Base-by-base conservation (phyloP, 2,329 filamentous ascomycete genomes). In the Neobulgaria alba region DNA sequence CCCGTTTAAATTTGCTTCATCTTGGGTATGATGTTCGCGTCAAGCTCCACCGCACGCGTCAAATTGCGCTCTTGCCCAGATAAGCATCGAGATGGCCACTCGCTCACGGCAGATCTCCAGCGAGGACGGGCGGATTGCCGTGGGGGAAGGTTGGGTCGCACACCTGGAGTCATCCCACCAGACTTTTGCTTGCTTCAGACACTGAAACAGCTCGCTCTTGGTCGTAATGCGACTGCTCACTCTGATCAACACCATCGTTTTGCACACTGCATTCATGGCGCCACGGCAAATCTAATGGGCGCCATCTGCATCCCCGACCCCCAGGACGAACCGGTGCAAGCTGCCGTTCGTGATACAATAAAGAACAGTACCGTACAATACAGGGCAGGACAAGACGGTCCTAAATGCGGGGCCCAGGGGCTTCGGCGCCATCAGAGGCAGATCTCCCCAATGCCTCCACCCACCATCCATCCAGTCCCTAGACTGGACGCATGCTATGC, bases 1-100 rank as follows among this genome's bases (percentile, higher is more conserved):
- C n/a, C n/a, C n/a, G n/a, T n/a, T n/a, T n/a, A n/a, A n/a, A n/a
- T n/a, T 20, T 46, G 40, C 49, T 47, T 49, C 49, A 51, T 29
- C 26, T 39, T 37, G 12, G 29, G 47, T 47, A 44, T 45, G 38
- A 42, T 42, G 33, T 38, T 38, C 42, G 44, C 38, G 32, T 42
- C 38, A 26, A 26, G 7, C 23, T 26, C 23, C 7, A 7, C 23
- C 23, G 12, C 32, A 36, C 46, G 46, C 36, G 20, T 46, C 36
- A 30, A 42, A 19, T 42, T 44, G 21, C 38, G 45, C 10, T 33
- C 16, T 19, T 34, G 29, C 18, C 29, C 35, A 38, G 43, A 50
- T 48, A 49, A 48, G 47, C 49, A 43, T 38, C 32, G 23, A 36
- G 38, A 35, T 41, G 45, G 16, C 38, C 35, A 48, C 41, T 48